Evolutionary conservation across 1,284 basidiomycete genomes (phyloP), one percentile per base, ranked within the genome.

Genomic region (Trichosporon inkin): DNA sequence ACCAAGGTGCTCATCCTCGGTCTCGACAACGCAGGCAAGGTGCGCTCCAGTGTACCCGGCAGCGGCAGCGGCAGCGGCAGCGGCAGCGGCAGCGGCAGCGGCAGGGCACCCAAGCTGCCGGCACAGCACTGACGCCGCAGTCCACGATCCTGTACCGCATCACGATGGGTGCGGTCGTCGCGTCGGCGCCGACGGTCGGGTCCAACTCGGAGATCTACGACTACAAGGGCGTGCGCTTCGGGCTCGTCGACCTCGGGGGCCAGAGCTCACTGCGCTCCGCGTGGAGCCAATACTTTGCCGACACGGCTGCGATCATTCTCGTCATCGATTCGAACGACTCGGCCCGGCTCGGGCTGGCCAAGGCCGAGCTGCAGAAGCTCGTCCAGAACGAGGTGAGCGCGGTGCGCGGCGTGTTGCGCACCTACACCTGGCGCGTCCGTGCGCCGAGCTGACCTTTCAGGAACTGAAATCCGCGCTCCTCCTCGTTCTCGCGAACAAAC

Each of bases 301-400:
- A 72, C 1, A 79, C 79, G 1, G 70, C 77, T 39, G 81, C 80
- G 2, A 78, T 82, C 44, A 80, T 82, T 51, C 73, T 82, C 51
- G 81, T 82, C 0, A 78, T 82, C 44, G 81, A 82, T 68, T 80
- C 79, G 63, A 80, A 78, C 60, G 81, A 82, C 69, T 65, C 75
- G 14, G 76, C 75, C 37, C 67, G 81, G n/a, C 69, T 81, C 57
- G 57, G 64, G 1, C 64, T 82, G 13, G 81, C 80, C 0, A 75
- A 77, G 44, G 71, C 78, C 6, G 81, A 82, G 60, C 71, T 82
- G 56, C 76, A 79, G 58, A 77, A 76, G 65, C 53, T 79, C 24
- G 68, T 75, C 32, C 63, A 62, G 41, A 73, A 74, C 39, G 76
- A 78, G 64, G 76, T 77, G 55, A 63, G 72, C 67, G 1, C 7